Percentiles rank a stretch among this genome's conserved stretches.
phyloP scores from a whole-genome alignment of 148 eudicot species.

The Camellia granthamiana region DNA sequence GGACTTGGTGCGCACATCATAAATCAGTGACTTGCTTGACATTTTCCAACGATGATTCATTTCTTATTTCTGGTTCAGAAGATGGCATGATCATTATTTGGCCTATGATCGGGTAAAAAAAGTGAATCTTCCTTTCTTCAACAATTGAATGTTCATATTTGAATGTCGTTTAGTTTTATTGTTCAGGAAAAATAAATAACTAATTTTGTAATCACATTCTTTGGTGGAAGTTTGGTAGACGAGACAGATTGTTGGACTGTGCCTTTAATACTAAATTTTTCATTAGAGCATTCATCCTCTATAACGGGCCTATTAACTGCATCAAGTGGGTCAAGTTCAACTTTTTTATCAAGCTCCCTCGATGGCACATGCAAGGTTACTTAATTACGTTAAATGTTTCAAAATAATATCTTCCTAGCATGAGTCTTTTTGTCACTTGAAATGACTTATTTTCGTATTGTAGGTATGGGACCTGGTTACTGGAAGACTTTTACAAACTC shows the following conservation, averaged over 20 bases:
- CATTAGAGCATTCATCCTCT: constrained; percentile 12
- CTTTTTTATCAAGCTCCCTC: constrained; percentile 21
- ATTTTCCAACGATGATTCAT: constrained; percentile 22
- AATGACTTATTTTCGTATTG: background rate
- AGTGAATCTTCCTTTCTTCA: background rate
- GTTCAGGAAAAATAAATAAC: background rate
- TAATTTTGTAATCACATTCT: background rate
- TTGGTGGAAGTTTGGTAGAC: constrained; percentile 20
- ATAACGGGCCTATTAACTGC: constrained; percentile 21
- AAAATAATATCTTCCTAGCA: background rate
- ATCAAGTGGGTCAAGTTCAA: constrained; percentile 7
- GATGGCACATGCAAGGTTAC: constrained; percentile 29
- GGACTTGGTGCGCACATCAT: constrained; percentile 22
- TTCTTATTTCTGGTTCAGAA: constrained; percentile 26
- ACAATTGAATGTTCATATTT: background rate
- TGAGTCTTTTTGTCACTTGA: background rate
- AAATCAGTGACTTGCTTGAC: constrained; percentile 17
- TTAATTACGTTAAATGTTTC: background rate
- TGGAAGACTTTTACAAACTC: constrained; percentile 19
- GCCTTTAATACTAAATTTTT: constrained; percentile 11
- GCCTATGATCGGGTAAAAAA: constrained; percentile 19
- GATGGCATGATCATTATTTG: constrained; percentile 25
- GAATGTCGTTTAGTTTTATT: background rate
- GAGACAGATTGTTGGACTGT: constrained; percentile 7
- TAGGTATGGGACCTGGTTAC: constrained; percentile 21